Evolutionary conservation across 257 asterid species (phyloP), one percentile per base, ranked within the genome.

Genomic region (Handroanthus guayacan): DNA sequence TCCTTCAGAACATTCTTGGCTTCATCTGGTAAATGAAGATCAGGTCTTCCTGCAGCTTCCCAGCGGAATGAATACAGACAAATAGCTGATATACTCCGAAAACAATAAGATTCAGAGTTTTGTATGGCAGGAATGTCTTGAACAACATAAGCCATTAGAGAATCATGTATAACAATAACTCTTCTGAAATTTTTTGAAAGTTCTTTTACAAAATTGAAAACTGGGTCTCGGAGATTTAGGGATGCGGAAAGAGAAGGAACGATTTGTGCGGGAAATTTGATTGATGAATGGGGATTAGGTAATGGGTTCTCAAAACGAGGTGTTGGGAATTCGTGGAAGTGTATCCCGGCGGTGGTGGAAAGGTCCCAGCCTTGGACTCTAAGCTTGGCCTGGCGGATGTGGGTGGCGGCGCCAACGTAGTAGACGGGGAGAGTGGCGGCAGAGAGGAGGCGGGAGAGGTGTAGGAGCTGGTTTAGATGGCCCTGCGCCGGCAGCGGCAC

Each of bases 401-500:
- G 84, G 69, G 74, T 64, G 20, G 90, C 69, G 5, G 90, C 71
- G 72, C 84, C 82, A 0, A 80, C 77, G 31, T 77, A 87, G 79
- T 81, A 45, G 6, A 86, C 85, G 6, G 89, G 84, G 34, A 83
- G 72, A 7, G 9, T 8, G 77, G 66, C 50, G 2, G 87, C 50
- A 58, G 92, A 73, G 16, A 84, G 9, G 56, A 89, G 71, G 51
- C 76, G 73, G 8, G 87, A 77, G 66, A 84, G 66, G 52, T 86
- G 92, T 8, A 88, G 85, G 20, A 84, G 80, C 72, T 85, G 89
- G 31, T 89, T 86, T 41, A 85, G 87, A 79, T 84, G 88, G 57
- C 86, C 82, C 56, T 81, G 88, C 0, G 82, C 85, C 34, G 83
- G 85, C 11, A 84, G 54, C 2, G 85, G 84, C 51, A 84, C 88